Base-by-base conservation (phyloP, 1,284 basidiomycete genomes). In the Bondarzewia mesenterica region DNA sequence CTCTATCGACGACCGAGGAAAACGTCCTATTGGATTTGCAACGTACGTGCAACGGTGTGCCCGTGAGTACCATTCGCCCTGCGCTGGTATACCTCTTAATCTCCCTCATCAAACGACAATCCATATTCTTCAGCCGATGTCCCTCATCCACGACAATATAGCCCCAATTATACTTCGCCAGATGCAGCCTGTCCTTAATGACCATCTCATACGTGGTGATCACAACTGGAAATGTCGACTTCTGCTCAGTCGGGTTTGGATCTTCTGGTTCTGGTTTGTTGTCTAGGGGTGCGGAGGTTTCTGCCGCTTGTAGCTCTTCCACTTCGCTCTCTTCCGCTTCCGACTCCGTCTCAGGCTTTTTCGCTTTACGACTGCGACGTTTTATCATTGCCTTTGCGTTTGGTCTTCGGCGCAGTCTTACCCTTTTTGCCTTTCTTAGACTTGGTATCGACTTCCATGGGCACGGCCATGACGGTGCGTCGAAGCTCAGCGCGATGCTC, bases 111-210 rank as follows among this genome's bases (percentile, higher is more conserved):
- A 98, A 78, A 67, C 80, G 85, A 65, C 89, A 93, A 60, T 97
- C 81, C 52, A 94, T 72, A 59, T 98, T 97, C 71, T 97, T 97
- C 57, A 98, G 65, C 21, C 94, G 75, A 64, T 98, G 94, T 0
- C 93, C 93, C 65, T 98, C 94, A 62, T 97, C 94, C 0, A 97
- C 93, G 46, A 97, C 89, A 56, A 97, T 90, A 60, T 92, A 95
- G 46, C 91, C 92, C 90, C 91, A 95, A 47, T 81, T 70, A 60
- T 86, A 85, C 45, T 76, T 74, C 4, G 76, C 68, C 27, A 95
- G 72, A 57, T 79, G 74, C 27, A 71, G 66, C 10, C 83, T 75
- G 60, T 96, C 93, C 53, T 78, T 82, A 57, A 98, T 95, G 56
- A 93, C 80, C 60, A 97, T 91, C 59, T 98, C 93, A 61, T 93